Evolutionary conservation across 192 early-diverging fungal species (phyloP), one percentile per base, ranked within the genome.

Genomic region (Coemansia sp.): DNA sequence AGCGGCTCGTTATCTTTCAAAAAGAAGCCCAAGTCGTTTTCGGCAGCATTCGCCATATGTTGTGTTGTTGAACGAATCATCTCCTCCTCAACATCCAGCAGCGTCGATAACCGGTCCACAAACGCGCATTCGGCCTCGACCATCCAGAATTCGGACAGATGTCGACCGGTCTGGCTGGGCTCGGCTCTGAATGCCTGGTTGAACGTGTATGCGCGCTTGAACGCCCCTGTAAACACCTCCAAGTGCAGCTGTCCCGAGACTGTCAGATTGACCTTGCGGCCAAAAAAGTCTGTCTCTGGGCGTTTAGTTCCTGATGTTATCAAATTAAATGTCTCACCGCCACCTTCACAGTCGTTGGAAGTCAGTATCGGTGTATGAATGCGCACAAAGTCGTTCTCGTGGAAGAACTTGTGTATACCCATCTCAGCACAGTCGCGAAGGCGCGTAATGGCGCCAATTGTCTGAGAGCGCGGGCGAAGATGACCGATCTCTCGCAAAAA

Each of bases 71-170:
- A 72, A 29, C 82, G 82, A 12, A 93, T 55, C 68, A 87, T 65
- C 25, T 78, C 83, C 69, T 95, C 92, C 5, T 85, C 87, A 15
- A 95, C 82, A 52, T 88, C 82, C 50, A 93, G 47, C 22, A 95
- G 65, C 8, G 86, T 79, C 3, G 82, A 72, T 19, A 94, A 56
- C 25, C 80, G 37, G 45, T 82, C 72, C 7, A 93, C 65, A 78
- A 93, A 94, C 0, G 91, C 86, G 37, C 89, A 83, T 65, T 96
- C 94, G 2, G 91, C 92, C 66, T 96, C 94, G 25, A 93, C 66
- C 94, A 96, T 96, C 91, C 93, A 94, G 61, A 96, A 96, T 72
- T 96, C 94, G 2, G 93, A 89, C 19, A 96, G 57, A 70, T 96
- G 94, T 22, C 92, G 86, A 5, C 90, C 87, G 3, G 91, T 91